Evolutionary conservation across 1,284 basidiomycete species (phyloP), one percentile per base, ranked within the genome.

Genomic region (Ustilago tritici): DNA sequence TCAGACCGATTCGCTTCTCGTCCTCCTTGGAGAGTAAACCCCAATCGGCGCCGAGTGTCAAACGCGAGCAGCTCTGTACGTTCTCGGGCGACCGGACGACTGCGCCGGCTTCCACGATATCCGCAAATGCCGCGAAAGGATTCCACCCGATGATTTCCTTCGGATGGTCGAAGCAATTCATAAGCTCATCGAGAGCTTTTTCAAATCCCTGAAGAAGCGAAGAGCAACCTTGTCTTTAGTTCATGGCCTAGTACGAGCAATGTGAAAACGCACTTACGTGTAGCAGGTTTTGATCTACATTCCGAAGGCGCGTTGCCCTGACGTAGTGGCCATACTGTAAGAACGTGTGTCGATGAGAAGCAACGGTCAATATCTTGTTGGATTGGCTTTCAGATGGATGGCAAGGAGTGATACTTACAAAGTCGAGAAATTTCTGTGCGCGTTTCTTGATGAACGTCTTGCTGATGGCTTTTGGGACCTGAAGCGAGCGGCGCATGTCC

Each of bases 111-210:
- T 70, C 60, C 52, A 75, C 57, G 11, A 75, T 36, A 10, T 57
- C 47, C 2, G 72, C 72, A 4, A 75, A 35, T 0, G 67, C 72
- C 4, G 63, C 23, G 9, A 66, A 70, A 0, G 72, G 72, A 10
- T 70, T 70, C 56, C 58, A 70, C 1, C 61, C 67, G 15, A 35
- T 5, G 11, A 56, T 23, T 15, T 75, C 72, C 5, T 69, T n/a
- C 0, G 72, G 67, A 23, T 70, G 72, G 8, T 75, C 72, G 49
- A 75, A 56, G 50, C 72, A 75, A n/a, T 70, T 54, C 72, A 75
- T 70, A 0, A 75, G 47, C 2, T 75, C 72, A 8, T 34, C 50
- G 0, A 75, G 36, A 19, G 63, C 53, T 0, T 10, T 1, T 19
- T 75, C 72, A 14, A 70, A 60, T 0, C 35, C 28, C 65, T 64